Evolutionary conservation across 2,329 filamentous ascomycete genomes (phyloP).

Genomic region (Pezicula neosporulosa): DNA sequence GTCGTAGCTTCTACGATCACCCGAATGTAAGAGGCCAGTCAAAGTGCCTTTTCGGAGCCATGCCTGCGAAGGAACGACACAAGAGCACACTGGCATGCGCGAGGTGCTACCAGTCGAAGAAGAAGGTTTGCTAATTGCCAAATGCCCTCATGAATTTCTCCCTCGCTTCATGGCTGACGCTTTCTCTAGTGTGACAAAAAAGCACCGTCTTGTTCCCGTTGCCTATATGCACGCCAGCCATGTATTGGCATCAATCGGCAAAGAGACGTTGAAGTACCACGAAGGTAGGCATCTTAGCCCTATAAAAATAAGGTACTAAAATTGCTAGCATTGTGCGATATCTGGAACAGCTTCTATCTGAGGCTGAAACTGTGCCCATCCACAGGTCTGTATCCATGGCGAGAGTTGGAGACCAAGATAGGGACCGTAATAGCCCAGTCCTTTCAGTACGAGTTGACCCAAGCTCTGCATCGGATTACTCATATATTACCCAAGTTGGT

Average conservation of each 20-base stretch:
- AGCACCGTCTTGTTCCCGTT: not conserved
- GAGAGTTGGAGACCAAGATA: too few species aligned
- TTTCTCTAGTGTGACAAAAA: not conserved
- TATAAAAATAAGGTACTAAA: not conserved
- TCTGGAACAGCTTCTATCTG: not conserved
- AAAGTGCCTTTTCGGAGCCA: too few species aligned
- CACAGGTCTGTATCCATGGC: too few species aligned
- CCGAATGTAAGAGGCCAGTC: too few species aligned
- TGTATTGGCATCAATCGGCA: not conserved
- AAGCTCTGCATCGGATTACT: too few species aligned
- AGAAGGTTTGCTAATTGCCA: not conserved
- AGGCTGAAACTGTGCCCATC: not conserved
- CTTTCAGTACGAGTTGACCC: too few species aligned
- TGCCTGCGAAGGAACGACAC: not conserved
- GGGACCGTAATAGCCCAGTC: too few species aligned
- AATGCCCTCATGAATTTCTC: not conserved
- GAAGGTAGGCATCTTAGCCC: not conserved
- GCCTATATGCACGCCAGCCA: not conserved
- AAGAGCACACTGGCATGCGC: not conserved
- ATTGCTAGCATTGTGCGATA: not conserved
- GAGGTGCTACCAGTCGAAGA: conserved; percentile 1
- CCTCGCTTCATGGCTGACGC: not conserved
- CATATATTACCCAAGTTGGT: too few species aligned
- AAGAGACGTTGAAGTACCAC: conserved; percentile 1
- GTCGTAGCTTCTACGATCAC: too few species aligned